Base-by-base conservation (phyloP, 2,329 filamentous ascomycete genomes). In the Alternaria burnsii region DNA sequence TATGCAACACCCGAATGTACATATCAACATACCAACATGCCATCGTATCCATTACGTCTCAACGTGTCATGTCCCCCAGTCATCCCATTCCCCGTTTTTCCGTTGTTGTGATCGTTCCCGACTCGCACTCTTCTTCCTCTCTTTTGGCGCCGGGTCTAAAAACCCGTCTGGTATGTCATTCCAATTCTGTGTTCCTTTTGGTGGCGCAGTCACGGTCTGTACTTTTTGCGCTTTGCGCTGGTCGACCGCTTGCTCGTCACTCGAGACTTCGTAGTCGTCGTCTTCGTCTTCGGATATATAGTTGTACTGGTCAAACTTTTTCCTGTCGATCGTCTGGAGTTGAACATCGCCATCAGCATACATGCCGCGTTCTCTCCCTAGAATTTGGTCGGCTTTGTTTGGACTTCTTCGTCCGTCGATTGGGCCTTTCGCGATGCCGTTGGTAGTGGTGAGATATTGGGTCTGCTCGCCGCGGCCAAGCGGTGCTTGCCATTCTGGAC, bases 111-210 rank as follows among this genome's bases (percentile, higher is more conserved):
- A 58, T 65, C 75, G 46, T 60, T 70, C 66, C 42, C 70, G 72
- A 56, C 73, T 73, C 3, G 53, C 41, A 44, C 65, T 72, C 48
- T 71, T 66, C 51, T 76, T 72, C 22, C 34, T 38, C 16, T 70
- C 70, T 50, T 78, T 68, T 30, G 71, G 70, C 30, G 71, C 64
- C 4, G 68, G 62, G 24, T 71, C 62, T 11, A 78, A 28, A 44
- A 82, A 81, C 18, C 81, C 82, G 5, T 82, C 81, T 14, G 82
- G 82, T 5, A 84, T 72, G 59, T 84, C 82, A 55, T 84, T 84
- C 82, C 82, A 84, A 54, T 82, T 80, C 43, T 71, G 72, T 10
- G 76, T 81, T 7, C 36, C 42, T 34, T 68, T 69, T 1, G 62
- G 63, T 0, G 60, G 61, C 5, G 56, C 48, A 16, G 62, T 48